These are phyloP conservation scores for Erysimum cheiranthoides DNA, from an alignment of 345 rosid genomes.

Conservation along the genomic window DNA sequence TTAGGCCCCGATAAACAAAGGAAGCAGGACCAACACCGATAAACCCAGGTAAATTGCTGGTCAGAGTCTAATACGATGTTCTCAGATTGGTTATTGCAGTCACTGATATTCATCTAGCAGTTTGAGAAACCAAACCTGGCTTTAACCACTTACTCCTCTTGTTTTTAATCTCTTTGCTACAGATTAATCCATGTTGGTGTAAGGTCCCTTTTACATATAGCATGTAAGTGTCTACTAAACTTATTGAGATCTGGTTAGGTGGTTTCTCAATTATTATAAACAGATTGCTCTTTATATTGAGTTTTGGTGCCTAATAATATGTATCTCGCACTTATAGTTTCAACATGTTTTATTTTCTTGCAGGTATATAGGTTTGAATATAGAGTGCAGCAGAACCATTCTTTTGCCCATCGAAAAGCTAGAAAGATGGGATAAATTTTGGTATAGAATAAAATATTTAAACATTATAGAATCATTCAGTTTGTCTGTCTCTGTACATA, in stretches of 20 bases:
- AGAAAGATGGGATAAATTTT: constrained; percentile 41
- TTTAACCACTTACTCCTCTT: constrained; percentile 1
- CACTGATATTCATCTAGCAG: constrained; percentile 3
- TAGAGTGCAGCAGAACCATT: constrained; percentile 46
- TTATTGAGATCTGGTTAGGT: neutral
- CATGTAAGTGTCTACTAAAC: constrained; percentile 40
- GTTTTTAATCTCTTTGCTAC: constrained; percentile 27
- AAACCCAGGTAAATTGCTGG: constrained; percentile 13
- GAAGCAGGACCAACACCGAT: constrained; percentile 45
- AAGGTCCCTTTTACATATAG: constrained; percentile 22
- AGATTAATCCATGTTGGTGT: constrained; percentile 35
- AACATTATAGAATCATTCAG: constrained; percentile 34
- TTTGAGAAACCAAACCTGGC: constrained; percentile 23
- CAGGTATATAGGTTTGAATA: constrained; percentile 48
- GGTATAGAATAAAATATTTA: constrained; percentile 38
- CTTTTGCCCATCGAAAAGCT: constrained; percentile 45
- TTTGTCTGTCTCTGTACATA: constrained; percentile 32
- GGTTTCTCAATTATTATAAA: neutral
- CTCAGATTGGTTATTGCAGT: neutral
- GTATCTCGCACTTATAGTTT: neutral
- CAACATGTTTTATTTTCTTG: constrained; percentile 27
- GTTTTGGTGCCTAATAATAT: neutral
- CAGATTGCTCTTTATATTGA: constrained; percentile 5
- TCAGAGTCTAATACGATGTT: neutral
- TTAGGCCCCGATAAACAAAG: constrained; percentile 64